These are phyloP conservation scores for Myxozyma geophila DNA, from an alignment of 805 yeast genomes.

Conservation along the genomic window DNA sequence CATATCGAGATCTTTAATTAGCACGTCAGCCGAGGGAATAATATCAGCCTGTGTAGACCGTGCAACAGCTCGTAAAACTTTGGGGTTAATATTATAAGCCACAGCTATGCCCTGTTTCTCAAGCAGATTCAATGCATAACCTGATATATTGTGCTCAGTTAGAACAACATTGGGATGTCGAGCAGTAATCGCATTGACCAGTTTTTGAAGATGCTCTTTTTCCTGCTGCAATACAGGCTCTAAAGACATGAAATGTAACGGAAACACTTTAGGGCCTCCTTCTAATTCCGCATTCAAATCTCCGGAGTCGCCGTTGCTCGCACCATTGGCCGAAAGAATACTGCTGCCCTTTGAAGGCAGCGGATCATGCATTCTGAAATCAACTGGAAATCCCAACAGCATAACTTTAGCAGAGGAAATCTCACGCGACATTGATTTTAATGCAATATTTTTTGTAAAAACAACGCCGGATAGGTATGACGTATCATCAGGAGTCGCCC, in stretches of 20 bases:
- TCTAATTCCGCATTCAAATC: background rate
- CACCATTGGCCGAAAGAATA: background rate
- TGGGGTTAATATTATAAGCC: constrained; percentile 77
- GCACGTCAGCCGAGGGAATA: constrained; percentile 80
- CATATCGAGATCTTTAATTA: constrained; percentile 56
- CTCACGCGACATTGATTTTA: constrained; percentile 71
- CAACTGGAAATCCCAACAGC: constrained; percentile 85
- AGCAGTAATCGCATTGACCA: constrained; percentile 76
- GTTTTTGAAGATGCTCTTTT: constrained; percentile 75
- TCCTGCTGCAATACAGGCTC: constrained; percentile 88
- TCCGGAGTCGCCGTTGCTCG: background rate
- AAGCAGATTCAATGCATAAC: constrained; percentile 73
- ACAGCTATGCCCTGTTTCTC: constrained; percentile 81
- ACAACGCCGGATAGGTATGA: constrained; percentile 74
- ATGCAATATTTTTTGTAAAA: constrained; percentile 81
- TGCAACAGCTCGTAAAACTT: constrained; percentile 77
- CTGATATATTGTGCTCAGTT: constrained; percentile 79
- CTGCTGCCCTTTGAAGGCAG: background rate
- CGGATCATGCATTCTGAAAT: constrained; percentile 75
- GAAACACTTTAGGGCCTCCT: constrained; percentile 1
- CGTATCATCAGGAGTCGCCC: constrained; percentile 69
- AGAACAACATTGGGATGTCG: constrained; percentile 79
- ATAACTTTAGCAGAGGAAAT: constrained; percentile 75
- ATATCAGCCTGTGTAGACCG: constrained; percentile 83
- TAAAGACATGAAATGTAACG: constrained; percentile 69